Percentiles rank a stretch among this genome's conserved stretches.
phyloP scores from a whole-genome alignment of 345 rosid genomes.

The Corchorus olitorius region DNA sequence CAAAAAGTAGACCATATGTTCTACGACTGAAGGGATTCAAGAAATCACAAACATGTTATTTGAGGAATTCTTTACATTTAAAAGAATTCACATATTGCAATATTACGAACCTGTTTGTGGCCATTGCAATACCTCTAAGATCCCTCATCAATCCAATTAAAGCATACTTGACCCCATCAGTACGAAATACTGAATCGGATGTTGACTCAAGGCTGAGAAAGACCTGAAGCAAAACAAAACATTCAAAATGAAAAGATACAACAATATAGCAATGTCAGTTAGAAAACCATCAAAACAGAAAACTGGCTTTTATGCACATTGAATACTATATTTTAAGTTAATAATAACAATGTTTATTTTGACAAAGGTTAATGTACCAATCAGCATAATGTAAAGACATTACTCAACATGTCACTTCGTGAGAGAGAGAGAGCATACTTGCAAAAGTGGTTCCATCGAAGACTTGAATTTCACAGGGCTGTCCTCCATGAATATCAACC shows the following conservation, averaged over 20 bases:
- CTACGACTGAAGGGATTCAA: conserved; percentile 63
- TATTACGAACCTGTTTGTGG: conserved; percentile 72
- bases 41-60: neutral
- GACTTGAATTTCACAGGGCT: conserved; percentile 94
- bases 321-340: neutral
- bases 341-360: neutral
- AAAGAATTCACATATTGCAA: neutral
- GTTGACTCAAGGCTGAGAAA: conserved; percentile 84
- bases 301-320: neutral
- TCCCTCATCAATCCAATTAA: conserved; percentile 95
- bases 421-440: conserved; percentile 44
- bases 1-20: conserved; percentile 90
- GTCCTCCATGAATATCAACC: conserved; percentile 97
- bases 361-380: neutral
- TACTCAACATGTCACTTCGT: neutral
- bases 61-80: neutral
- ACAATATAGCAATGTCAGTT: conserved; percentile 16
- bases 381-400: neutral
- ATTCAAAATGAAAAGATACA: conserved; percentile 18
- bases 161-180: conserved; percentile 90
- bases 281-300: conserved; percentile 13
- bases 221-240: conserved; percentile 55
- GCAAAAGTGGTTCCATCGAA: conserved; percentile 92
- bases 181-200: conserved; percentile 84
- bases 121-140: conserved; percentile 97